Conservation (phyloP, 225 moss, liverwort and hornwort genomes). For the Asterella californica region DNA sequence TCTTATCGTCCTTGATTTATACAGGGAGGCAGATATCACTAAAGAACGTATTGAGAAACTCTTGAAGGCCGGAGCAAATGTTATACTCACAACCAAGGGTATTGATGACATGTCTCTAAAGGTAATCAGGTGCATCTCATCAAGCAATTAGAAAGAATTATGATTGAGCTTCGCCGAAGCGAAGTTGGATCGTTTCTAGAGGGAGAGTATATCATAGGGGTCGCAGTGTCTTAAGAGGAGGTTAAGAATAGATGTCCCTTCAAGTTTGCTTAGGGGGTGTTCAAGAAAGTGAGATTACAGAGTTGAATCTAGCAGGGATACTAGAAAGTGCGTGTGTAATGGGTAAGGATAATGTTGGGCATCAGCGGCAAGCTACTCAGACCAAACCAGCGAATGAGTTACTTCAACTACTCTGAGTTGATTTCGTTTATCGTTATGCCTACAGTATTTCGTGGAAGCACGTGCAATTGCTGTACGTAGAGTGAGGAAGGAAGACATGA, state of each 20-base stretch:
- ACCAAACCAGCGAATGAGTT: too few relatives aligned
- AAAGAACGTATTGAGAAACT: constrained; percentile 90
- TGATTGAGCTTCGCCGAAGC: too few relatives aligned
- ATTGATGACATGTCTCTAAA: constrained; percentile 92
- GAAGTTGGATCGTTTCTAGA: too few relatives aligned
- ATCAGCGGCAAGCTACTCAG: neutral
- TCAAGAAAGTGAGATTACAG: too few relatives aligned
- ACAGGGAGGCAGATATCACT: constrained; percentile 77
- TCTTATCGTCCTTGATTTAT: neutral
- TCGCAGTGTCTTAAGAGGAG: too few relatives aligned
- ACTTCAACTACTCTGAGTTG: neutral
- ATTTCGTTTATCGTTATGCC: neutral
- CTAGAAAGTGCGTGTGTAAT: too few relatives aligned
- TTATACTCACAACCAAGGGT: constrained; percentile 83
- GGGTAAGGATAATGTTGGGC: neutral
- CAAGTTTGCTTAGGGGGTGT: neutral
- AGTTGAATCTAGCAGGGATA: too few relatives aligned
- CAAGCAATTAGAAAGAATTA: too few relatives aligned
- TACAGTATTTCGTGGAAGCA: constrained; percentile 78
- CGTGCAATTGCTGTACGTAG: constrained; percentile 69
- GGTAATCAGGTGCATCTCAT: constrained; percentile 20
- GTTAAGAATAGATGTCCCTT: too few relatives aligned
- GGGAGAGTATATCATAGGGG: too few relatives aligned
- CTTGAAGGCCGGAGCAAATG: constrained; percentile 84
- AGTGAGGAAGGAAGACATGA: constrained; percentile 74